These are phyloP conservation scores for Camellia granthamiana DNA, from an alignment of 148 eudicot species.

Conservation along the genomic window DNA sequence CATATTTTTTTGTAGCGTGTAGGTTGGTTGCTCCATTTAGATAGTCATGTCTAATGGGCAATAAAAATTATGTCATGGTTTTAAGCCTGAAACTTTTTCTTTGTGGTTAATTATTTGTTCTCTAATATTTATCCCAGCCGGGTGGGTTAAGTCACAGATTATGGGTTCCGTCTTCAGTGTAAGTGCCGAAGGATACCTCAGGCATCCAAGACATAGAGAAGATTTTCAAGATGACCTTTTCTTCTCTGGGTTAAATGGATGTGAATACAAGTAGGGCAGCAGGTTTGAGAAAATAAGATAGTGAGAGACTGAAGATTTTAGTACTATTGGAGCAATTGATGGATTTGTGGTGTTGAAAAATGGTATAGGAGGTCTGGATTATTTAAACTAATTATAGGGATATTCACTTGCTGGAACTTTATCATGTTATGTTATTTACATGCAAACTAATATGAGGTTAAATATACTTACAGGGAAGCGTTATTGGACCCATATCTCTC, in stretches of 20 bases:
- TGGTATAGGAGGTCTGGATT: neutral
- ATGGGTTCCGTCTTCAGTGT: neutral
- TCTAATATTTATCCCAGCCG: neutral
- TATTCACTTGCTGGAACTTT: neutral
- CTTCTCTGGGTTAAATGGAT: neutral
- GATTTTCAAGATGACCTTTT: neutral
- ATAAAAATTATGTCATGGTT: neutral
- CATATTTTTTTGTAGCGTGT: neutral
- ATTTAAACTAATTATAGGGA: neutral
- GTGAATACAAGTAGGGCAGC: neutral
- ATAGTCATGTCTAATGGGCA: neutral
- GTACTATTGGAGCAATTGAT: neutral
- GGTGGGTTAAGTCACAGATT: neutral
- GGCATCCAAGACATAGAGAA: neutral
- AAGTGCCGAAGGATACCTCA: neutral
- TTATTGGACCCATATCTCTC: slow-evolving; percentile 84
- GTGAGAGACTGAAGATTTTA: neutral
- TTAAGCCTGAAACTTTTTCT: neutral
- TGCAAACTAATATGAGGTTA: slow-evolving; percentile 25
- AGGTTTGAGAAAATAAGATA: slow-evolving; percentile 1
- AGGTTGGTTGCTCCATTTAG: neutral
- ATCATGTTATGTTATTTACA: neutral
- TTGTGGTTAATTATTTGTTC: neutral
- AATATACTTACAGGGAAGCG: slow-evolving; percentile 72
- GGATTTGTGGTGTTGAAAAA: neutral